Evolutionary conservation across 2,329 filamentous ascomycete genomes (phyloP), one percentile per base, ranked within the genome.

Genomic region (Hypoxylon sp.): DNA sequence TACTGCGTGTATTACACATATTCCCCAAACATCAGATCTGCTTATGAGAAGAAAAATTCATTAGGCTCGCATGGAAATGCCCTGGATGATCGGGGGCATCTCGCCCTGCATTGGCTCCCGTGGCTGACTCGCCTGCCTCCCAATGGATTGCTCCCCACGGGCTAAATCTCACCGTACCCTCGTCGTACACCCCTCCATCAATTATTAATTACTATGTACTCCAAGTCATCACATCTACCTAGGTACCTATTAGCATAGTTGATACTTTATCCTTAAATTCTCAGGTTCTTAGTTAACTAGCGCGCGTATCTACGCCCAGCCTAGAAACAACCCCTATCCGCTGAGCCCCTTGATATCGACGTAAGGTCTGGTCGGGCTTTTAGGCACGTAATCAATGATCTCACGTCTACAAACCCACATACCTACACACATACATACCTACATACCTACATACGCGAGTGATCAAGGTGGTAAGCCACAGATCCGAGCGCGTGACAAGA

Each of bases 91-190:
- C 58, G 45, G 49, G 32, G 32, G 32, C 46, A 60, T 48, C 52
- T 64, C 58, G 57, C 67, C 67, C 57, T 69, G 67, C 67, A 67
- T 65, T 70, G 64, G 60, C 48, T 69, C 64, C 67, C 67, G 67
- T 67, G 67, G 67, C 67, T 69, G 67, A 64, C 61, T 66, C 63
- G 66, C 63, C 66, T 58, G 46, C 21, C 36, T 46, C 30, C 49
- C 62, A 61, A 66, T 53, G 21, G 52, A 38, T 36, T 25, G 38
- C 14, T 43, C 7, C 38, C 38, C 38, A 43, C 38, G 17, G 38
- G 19, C 28, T 5, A 43, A 43, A 17, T 19, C 38, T 43, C 38
- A 9, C 38, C 34, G 34, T 36, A 36, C 17, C 49, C 32, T 41
- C 25, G 32, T 48, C 32, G 23, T 25, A 32, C 46, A 49, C 32